Evolutionary conservation across 768 basidiomycete species (phyloP).

Genomic region (Mycena pura): DNA sequence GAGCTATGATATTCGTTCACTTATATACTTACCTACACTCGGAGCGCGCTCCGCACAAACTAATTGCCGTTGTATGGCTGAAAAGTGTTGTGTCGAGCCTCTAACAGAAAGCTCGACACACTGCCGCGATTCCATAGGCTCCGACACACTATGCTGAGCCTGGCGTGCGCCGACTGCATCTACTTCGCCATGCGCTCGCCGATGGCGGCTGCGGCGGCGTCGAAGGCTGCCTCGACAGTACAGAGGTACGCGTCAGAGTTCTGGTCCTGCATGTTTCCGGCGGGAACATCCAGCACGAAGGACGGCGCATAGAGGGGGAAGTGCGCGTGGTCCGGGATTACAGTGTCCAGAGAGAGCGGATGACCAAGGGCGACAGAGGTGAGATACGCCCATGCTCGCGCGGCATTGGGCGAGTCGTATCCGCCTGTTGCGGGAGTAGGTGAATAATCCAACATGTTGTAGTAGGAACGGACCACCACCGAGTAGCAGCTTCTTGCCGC

Average conservation of each 20-base stretch:
- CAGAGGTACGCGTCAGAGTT: conserved; percentile 68
- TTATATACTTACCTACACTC: too few species aligned
- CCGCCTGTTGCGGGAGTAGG: too few species aligned
- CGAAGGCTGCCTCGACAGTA: conserved; percentile 50
- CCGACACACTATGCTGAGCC: too few species aligned
- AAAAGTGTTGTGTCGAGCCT: too few species aligned
- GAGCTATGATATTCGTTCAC: too few species aligned
- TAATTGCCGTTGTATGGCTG: too few species aligned
- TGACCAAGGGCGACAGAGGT: conserved; percentile 70
- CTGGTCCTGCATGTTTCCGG: conserved; percentile 76
- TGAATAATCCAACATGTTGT: too few species aligned
- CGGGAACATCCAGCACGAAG: conserved; percentile 78
- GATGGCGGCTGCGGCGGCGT: conserved; percentile 39
- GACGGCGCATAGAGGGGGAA: conserved; percentile 82
- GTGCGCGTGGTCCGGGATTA: conserved; percentile 77
- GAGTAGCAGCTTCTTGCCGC: conserved; percentile 68
- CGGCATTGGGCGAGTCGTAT: conserved; percentile 83
- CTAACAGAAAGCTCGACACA: too few species aligned
- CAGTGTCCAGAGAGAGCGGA: conserved; percentile 61
- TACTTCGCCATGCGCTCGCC: conserved; percentile 28
- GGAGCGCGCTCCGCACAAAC: too few species aligned
- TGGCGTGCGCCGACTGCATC: too few species aligned
- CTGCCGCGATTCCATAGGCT: too few species aligned
- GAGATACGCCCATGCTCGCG: conserved; percentile 85
- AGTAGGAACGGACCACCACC: conserved; percentile 67